Base-by-base conservation (phyloP, 2,329 filamentous ascomycete genomes). In the Moelleriella libera region DNA sequence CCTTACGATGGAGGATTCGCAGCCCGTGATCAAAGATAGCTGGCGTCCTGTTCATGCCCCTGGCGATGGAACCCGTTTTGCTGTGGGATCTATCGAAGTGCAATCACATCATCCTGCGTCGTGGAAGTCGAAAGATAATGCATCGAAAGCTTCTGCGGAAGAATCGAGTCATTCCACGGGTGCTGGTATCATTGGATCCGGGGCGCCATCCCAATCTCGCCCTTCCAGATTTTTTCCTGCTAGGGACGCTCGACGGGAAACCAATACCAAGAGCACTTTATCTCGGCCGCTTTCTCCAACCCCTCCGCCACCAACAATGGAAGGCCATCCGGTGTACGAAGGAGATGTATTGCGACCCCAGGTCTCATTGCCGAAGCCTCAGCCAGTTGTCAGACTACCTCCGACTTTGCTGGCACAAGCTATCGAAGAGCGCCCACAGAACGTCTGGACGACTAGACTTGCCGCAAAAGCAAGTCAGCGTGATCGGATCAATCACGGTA, bases 381-480 rank as follows among this genome's bases (percentile, higher is more conserved):
- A 82, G 47, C 86, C 87, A 32, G 76, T 88, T 30, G 89, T 97
- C 10, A 88, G 83, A 59, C 74, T 97, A 4, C 89, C 87, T 3
- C 87, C 85, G 6, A 58, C 69, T 6, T 50, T 58, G 51, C 45
- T 47, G 10, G 52, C 53, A 30, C 48, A 55, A 2, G 59, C 61
- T 30, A 45, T 52, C 14, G 48, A 60, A 5, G 57, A 59, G 32
- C 55, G 55, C 11, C 49, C 57, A 6, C 55, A 57, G 30, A 60
- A 62, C 43, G 55, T 57, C n/a, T 68, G 68, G 67, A 55, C 63
- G 39, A 59, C 58, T 40, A 61, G 62, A 28, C 56, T 58, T 12
- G 48, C 58, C 4, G 59, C 55, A 39, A 66, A 58, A 49, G 65
- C 66, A 43, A 50, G 51, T 12, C 49, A 53, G 5, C 55, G 57